Conservation (phyloP, 352 stramenopile species). For the Thalassiosira oceanica region DNA sequence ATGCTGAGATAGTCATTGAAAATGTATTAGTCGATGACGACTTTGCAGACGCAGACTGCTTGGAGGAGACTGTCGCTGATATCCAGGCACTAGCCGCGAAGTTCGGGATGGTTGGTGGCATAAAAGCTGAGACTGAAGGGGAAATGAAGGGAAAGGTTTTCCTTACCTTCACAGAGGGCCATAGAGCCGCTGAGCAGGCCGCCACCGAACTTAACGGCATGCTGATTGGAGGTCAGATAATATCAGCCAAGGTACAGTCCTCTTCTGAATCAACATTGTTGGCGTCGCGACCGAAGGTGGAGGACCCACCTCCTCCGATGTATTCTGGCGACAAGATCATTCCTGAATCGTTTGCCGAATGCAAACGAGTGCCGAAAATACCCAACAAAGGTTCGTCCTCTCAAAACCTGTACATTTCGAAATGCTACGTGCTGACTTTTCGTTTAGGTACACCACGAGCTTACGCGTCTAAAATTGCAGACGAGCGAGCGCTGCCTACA, state of each 20-base stretch:
- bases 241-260: slow-evolving; percentile 25
- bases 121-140: slow-evolving; percentile 16
- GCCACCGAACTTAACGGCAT: slow-evolving; percentile 44
- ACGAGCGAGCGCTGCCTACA: slow-evolving; percentile 56
- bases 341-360: slow-evolving; percentile 65
- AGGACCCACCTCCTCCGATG: slow-evolving; percentile 30
- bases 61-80: slow-evolving; percentile 64
- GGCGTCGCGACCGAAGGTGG: slow-evolving; percentile 10
- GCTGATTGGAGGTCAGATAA: slow-evolving; percentile 39
- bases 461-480: slow-evolving; percentile 55
- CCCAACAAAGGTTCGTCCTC: slow-evolving; percentile 58
- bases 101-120: slow-evolving; percentile 39
- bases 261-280: background rate
- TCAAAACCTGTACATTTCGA: too few relatives aligned
- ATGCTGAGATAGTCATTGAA: slow-evolving; percentile 27
- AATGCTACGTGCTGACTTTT: too few relatives aligned
- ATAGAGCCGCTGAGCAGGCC: slow-evolving; percentile 25
- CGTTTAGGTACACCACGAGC: slow-evolving; percentile 41
- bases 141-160: slow-evolving; percentile 26
- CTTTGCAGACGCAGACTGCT: slow-evolving; percentile 71
- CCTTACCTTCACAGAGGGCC: slow-evolving; percentile 39
- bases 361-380: slow-evolving; percentile 77
- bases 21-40: slow-evolving; percentile 71
- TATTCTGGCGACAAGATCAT: slow-evolving; percentile 77
- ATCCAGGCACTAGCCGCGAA: slow-evolving; percentile 49